A percentile compares a stretch with the other conserved stretches of the same genome.
phyloP scores from a whole-genome alignment of 371 early-diverging fungal species.

The Syncephalastrum contaminatum region DNA sequence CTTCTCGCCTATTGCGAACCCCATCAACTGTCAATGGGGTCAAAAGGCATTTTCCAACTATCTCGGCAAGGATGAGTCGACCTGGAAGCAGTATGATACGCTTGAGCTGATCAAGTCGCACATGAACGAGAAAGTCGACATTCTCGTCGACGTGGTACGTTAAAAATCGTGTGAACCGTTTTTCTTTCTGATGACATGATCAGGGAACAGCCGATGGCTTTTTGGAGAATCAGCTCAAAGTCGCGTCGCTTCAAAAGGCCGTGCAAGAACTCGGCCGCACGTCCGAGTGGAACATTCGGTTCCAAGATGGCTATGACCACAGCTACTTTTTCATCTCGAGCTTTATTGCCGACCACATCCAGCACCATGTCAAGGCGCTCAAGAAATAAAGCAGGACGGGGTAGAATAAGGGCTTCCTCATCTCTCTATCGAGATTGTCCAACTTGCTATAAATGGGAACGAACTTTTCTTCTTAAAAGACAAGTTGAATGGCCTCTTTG shows the following conservation, averaged over 20 bases:
- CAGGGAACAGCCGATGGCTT: slow-evolving; percentile 76
- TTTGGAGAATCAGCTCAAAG: slow-evolving; percentile 62
- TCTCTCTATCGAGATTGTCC: too few relatives aligned
- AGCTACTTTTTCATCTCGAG: slow-evolving; percentile 81
- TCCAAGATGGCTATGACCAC: slow-evolving; percentile 85
- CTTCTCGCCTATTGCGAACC: slow-evolving; percentile 82
- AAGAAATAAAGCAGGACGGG: slow-evolving; percentile 64
- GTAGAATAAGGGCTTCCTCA: too few relatives aligned
- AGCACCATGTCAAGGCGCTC: slow-evolving; percentile 67
- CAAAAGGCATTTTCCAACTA: slow-evolving; percentile 76
- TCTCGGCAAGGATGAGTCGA: slow-evolving; percentile 56
- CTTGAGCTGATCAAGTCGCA: slow-evolving; percentile 56
- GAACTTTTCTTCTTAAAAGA: not conserved
- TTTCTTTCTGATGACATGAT: slow-evolving; percentile 7
- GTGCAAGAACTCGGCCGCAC: slow-evolving; percentile 37
- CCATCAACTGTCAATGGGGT: slow-evolving; percentile 75
- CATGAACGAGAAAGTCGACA: slow-evolving; percentile 29
- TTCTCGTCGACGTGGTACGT: slow-evolving; percentile 47
- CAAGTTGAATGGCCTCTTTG: not conserved
- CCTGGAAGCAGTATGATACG: slow-evolving; percentile 78
- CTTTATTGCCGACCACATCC: slow-evolving; percentile 77
- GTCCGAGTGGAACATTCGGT: slow-evolving; percentile 58
- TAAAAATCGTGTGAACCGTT: not conserved
- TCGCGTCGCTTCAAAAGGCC: slow-evolving; percentile 54
- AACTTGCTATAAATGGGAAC: not conserved